phyloP scores from a whole-genome alignment of 1,139 yeast species.

The Taphrina confusa region DNA sequence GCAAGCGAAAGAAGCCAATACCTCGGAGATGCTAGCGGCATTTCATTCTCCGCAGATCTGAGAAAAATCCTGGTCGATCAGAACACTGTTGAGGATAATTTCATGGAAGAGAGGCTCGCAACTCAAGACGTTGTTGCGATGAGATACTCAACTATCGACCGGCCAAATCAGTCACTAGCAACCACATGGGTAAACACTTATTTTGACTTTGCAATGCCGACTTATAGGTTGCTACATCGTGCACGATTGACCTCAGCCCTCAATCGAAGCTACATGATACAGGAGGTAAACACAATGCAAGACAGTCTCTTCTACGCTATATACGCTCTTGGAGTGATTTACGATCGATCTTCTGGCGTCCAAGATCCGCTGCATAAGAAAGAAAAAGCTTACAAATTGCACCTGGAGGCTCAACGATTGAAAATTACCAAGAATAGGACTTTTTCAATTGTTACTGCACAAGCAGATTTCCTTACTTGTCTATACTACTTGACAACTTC shows the following conservation, averaged over 20 bases:
- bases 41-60: constrained; percentile 1
- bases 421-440: neutral
- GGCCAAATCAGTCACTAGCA: neutral
- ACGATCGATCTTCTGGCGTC: neutral
- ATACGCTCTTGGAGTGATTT: constrained; percentile 9
- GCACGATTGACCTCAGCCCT: neutral
- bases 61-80: constrained; percentile 1
- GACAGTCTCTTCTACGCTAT: constrained; percentile 3
- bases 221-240: neutral
- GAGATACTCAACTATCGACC: neutral
- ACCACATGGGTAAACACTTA: constrained; percentile 5
- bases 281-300: neutral
- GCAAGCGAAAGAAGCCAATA: constrained; percentile 3
- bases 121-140: neutral
- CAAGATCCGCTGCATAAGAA: neutral
- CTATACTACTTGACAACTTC: neutral
- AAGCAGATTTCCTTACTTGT: neutral
- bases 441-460: constrained; percentile 1
- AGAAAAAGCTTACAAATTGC: neutral
- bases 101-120: constrained; percentile 2
- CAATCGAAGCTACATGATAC: neutral
- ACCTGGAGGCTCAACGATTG: neutral
- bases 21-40: constrained; percentile 5
- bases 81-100: neutral
- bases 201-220: constrained; percentile 9